Percentiles rank a stretch among this genome's conserved stretches.
These are phyloP conservation scores for Barbarea vulgaris DNA, from an alignment of 345 rosid genomes.

Conservation along the genomic window DNA sequence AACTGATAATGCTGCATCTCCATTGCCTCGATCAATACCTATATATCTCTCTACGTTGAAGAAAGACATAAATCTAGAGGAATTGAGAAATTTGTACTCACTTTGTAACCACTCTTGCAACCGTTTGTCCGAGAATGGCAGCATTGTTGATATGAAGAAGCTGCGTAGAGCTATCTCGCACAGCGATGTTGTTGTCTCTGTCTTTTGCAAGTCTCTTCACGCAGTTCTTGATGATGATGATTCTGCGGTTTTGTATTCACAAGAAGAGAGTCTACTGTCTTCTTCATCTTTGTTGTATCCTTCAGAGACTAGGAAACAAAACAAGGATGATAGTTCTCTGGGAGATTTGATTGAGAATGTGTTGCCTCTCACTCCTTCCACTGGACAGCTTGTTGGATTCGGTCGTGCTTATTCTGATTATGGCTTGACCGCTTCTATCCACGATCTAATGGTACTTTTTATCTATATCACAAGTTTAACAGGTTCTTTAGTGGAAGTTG, in stretches of 20 bases:
- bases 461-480: neutral
- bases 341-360: constrained; percentile 48
- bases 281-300: constrained; percentile 29
- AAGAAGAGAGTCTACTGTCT: constrained; percentile 5
- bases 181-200: constrained; percentile 69
- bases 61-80: constrained; percentile 49
- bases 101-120: constrained; percentile 67
- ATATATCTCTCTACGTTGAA: constrained; percentile 64
- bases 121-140: constrained; percentile 54
- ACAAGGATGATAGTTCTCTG: constrained; percentile 39
- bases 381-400: constrained; percentile 70
- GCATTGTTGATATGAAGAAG: constrained; percentile 54
- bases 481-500: neutral
- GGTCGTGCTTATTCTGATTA: constrained; percentile 85
- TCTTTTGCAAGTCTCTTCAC: constrained; percentile 58
- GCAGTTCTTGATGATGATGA: neutral
- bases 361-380: constrained; percentile 55
- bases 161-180: constrained; percentile 64
- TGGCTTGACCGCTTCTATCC: constrained; percentile 82
- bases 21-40: constrained; percentile 47
- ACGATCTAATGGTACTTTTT: constrained; percentile 69
- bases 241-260: neutral
- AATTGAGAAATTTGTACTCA: constrained; percentile 54
- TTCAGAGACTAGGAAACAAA: constrained; percentile 15
- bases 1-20: constrained; percentile 17